Conservation (phyloP, 164 flowering plant genomes). For the Nymphaea colorata region DNA sequence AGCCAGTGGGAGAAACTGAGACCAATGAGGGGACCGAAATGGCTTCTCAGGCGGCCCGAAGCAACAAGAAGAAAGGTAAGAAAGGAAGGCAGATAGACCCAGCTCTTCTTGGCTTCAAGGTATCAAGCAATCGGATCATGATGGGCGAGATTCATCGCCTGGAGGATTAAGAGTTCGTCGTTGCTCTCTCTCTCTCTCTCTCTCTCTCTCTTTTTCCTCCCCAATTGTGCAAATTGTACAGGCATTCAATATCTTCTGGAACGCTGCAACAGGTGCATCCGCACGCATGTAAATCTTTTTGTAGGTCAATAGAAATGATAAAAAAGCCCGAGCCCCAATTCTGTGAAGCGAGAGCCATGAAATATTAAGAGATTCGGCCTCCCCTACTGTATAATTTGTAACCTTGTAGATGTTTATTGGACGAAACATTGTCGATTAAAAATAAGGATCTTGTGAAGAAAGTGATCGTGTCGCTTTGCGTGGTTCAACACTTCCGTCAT, state of each 20-base stretch:
- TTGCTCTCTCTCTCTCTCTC: not conserved
- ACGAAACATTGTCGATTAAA: no score
- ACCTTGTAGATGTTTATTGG: not conserved
- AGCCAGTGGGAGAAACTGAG: conserved; percentile 23
- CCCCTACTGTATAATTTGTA: not conserved
- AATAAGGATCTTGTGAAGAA: no score
- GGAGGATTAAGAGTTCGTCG: conserved; percentile 27
- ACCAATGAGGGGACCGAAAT: conserved; percentile 18
- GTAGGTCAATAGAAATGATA: not conserved
- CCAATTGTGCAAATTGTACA: not conserved
- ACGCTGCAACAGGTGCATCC: not conserved
- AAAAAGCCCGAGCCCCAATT: not conserved
- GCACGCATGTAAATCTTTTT: not conserved
- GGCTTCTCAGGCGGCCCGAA: conserved; percentile 24
- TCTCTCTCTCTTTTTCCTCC: not conserved
- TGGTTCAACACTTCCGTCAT: no score
- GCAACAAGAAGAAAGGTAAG: conserved; percentile 73
- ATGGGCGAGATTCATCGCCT: conserved; percentile 77
- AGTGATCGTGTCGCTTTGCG: no score
- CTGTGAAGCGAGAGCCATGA: not conserved
- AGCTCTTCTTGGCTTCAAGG: conserved; percentile 73
- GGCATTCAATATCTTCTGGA: not conserved
- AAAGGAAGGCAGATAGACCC: conserved; percentile 82
- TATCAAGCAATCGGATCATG: conserved; percentile 72
- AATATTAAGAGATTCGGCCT: not conserved